Base-by-base conservation (phyloP, 2,329 filamentous ascomycete genomes). In the Cryphonectria japonica region DNA sequence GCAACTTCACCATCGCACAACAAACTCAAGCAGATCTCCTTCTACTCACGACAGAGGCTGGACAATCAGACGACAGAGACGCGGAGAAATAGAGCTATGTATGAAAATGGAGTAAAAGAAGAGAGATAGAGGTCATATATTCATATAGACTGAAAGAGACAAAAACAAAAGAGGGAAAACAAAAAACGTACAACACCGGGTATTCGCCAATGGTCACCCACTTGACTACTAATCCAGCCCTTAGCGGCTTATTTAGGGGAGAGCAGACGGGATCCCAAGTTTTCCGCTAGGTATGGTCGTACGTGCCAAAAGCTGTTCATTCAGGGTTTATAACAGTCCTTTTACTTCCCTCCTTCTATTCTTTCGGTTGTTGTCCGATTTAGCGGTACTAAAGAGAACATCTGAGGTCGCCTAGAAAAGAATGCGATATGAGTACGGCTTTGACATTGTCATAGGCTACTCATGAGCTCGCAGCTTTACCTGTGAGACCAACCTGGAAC, bases 1-100 rank as follows among this genome's bases (percentile, higher is more conserved):
- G 19, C 46, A 50, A 22, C 46, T 50, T 50, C 7, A 8, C 46
- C 46, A 50, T 22, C 19, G 4, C 43, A 50, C 46, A 50, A 50
- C 22, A n/a, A n/a, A n/a, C 22, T 9, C 46, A 0, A 2, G 22
- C 46, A n/a, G n/a, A 3, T 39, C 37, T 39, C 37, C 8, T 8
- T 50, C 46, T 7, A 8, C 46, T n/a, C 2, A n/a, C 2, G 3
- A 7, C 2, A n/a, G 16, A n/a, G 1, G 1, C 7, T 3, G 9
- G n/a, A n/a, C 8, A 9, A 50, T 19, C n/a, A 50, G 46, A 50
- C 8, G 9, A 9, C 46, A 46, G 43, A 22, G 22, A 5, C 1
- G 26, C 3, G 14, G 8, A 52, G 8, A 50, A 2, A n/a, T n/a
- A 54, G 22, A 2, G 26, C 3, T 7, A 16, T 4, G 8, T 57